Evolutionary conservation across 139 green algal genomes (phyloP).

Genomic region (Yamagishiella unicocca): DNA sequence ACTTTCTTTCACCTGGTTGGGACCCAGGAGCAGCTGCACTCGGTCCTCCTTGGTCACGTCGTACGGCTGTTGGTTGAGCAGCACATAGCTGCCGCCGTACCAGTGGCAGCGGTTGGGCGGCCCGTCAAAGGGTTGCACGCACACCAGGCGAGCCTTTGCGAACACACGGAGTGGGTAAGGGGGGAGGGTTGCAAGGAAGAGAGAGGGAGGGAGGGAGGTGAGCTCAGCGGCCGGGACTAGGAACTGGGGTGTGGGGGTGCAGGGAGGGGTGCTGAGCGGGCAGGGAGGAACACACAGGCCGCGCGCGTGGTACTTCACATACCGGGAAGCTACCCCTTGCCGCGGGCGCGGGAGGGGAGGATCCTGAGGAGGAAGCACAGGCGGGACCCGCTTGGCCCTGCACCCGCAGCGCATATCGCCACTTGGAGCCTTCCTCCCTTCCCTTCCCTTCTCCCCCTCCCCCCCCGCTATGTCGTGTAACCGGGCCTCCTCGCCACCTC

Average conservation of each 20-base stretch:
- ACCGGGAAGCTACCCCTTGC: too few species aligned
- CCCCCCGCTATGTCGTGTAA: too few species aligned
- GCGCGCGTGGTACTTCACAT: too few species aligned
- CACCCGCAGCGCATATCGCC: too few species aligned
- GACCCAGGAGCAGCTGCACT: slow-evolving; percentile 29
- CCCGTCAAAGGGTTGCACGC: slow-evolving; percentile 14
- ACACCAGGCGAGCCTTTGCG: slow-evolving; percentile 30
- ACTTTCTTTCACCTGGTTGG: slow-evolving; percentile 34
- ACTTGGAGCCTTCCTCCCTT: too few species aligned
- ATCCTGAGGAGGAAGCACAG: not conserved
- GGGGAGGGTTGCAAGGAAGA: not conserved
- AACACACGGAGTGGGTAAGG: not conserved
- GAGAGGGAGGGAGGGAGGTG: not conserved
- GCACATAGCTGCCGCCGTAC: slow-evolving; percentile 24
- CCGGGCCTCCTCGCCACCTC: too few species aligned
- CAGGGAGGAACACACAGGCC: too few species aligned
- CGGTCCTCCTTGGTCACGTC: slow-evolving; percentile 37
- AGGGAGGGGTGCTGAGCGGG: too few species aligned
- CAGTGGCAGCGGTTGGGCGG: slow-evolving; percentile 17
- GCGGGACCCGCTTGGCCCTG: too few species aligned
- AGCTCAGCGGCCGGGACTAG: not conserved
- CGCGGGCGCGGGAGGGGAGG: too few species aligned
- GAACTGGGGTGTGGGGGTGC: too few species aligned
- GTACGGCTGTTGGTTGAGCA: slow-evolving; percentile 17
- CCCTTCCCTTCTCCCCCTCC: too few species aligned